Base-by-base conservation (phyloP, 805 yeast genomes). In the Saturnispora diversa region DNA sequence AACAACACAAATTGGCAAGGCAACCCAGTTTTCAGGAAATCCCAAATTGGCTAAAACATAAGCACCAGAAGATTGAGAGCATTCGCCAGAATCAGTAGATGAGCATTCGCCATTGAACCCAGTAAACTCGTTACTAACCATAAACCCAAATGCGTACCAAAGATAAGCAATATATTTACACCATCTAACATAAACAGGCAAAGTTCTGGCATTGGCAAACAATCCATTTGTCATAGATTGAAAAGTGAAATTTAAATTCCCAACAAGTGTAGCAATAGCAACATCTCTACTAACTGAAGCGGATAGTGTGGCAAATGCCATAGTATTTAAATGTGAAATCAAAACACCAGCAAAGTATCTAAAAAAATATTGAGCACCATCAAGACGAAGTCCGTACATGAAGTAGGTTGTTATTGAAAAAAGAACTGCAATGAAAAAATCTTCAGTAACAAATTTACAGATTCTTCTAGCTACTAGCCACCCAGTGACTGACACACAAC, bases 121-220 rank as follows among this genome's bases (percentile, higher is more conserved):
- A 2, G 81, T 65, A 53, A 74, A 85, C 49, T 84, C 79, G 52
- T 78, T 81, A 0, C 87, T 69, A 30, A 71, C 51, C 42, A 79
- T 52, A 2, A 77, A 78, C 2, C 92, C 92, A 58, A 81, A 82
- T 0, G 78, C 79, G 53, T 81, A 85, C 84, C 88, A 86, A 39
- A 80, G 68, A 54, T 74, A 82, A 0, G 90, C 79, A 42, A 79
- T 63, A 58, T 82, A 85, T 54, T 80, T 83, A 5, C 80, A 70
- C 95, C 95, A 85, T 26, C 85, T 67, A 7, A 85, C 94, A 52
- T 86, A 86, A 1, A 83, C 94, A 0, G 94, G 94, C 77, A 84
- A 70, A 1, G 74, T 68, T 6, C 67, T 64, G 1, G 87, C 75
- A 56, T 84, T 84, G 17, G 80, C 82, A 53, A 81, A 84, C 59